Conservation (phyloP, 371 early-diverging fungal species). For the Caulochytrium protostelioides region DNA sequence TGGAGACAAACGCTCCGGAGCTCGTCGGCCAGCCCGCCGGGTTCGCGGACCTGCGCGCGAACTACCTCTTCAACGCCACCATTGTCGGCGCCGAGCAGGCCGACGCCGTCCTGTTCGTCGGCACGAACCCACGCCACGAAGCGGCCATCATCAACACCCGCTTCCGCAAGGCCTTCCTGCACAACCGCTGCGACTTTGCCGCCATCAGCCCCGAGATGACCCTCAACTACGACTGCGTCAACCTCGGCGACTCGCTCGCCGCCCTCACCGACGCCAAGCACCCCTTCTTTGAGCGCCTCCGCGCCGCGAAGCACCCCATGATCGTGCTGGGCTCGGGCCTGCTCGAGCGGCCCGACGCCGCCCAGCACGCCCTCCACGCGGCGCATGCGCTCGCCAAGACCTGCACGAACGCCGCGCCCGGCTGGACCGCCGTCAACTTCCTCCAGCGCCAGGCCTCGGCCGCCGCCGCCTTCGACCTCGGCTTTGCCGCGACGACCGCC, state of each 20-base stretch:
- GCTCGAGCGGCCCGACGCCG: slow-evolving; percentile 46
- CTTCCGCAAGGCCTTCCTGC: slow-evolving; percentile 76
- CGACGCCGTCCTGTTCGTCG: slow-evolving; percentile 73
- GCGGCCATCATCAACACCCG: slow-evolving; percentile 87
- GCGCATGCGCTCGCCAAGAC: slow-evolving; percentile 33
- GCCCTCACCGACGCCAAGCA: slow-evolving; percentile 43
- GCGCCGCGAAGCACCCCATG: slow-evolving; percentile 71
- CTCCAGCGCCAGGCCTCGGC: slow-evolving; percentile 42
- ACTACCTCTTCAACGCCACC: slow-evolving; percentile 65
- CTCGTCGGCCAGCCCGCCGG: slow-evolving; percentile 18
- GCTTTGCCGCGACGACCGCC: slow-evolving; percentile 35
- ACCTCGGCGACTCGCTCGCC: slow-evolving; percentile 51
- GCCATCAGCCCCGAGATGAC: slow-evolving; percentile 40
- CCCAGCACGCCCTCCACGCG: slow-evolving; percentile 41
- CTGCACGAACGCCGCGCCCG: slow-evolving; percentile 42
- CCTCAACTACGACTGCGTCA: slow-evolving; percentile 75
- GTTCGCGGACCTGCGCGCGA: slow-evolving; percentile 58
- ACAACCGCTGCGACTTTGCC: slow-evolving; percentile 55
- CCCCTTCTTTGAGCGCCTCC: slow-evolving; percentile 51
- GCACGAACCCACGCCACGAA: slow-evolving; percentile 91
- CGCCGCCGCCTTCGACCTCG: slow-evolving; percentile 78
- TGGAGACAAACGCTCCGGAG: slow-evolving; percentile 48
- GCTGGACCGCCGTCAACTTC: slow-evolving; percentile 75
- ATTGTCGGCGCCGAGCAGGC: slow-evolving; percentile 75
- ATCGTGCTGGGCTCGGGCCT: slow-evolving; percentile 71